These are phyloP conservation scores for Paragyromitra xinjiangensis DNA, from an alignment of 495 filamentous ascomycete species.

Conservation along the genomic window DNA sequence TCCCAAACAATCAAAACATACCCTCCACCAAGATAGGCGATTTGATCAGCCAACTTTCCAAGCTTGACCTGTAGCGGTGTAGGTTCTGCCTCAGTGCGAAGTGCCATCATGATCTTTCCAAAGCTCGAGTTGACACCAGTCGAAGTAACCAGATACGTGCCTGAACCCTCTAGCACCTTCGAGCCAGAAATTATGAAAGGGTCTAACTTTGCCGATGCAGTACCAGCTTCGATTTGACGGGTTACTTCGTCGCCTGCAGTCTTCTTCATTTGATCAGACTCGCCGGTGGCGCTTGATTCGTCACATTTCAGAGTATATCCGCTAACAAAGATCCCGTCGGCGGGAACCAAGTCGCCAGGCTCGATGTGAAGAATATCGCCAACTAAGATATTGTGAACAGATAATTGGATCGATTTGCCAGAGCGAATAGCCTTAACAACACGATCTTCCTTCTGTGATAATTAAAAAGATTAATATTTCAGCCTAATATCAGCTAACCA, in stretches of 20 bases:
- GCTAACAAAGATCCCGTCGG: constrained; percentile 76
- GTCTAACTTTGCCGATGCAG: constrained; percentile 82
- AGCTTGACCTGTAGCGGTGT: constrained; percentile 95
- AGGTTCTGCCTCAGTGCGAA: constrained; percentile 87
- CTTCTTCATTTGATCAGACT: constrained; percentile 83
- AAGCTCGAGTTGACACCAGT: constrained; percentile 87
- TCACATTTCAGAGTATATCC: constrained; percentile 82
- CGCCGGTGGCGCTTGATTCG: constrained; percentile 84
- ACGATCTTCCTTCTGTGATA: constrained; percentile 74
- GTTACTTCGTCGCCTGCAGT: constrained; percentile 78
- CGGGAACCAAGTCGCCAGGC: constrained; percentile 78
- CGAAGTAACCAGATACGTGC: constrained; percentile 85
- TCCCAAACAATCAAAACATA: constrained; percentile 4
- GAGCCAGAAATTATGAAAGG: constrained; percentile 93
- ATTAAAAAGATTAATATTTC: constrained; percentile 35
- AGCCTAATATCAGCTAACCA: not conserved
- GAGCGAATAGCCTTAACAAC: constrained; percentile 79
- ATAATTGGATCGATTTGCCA: constrained; percentile 75
- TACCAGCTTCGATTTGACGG: constrained; percentile 76
- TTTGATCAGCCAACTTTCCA: constrained; percentile 88
- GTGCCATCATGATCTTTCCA: constrained; percentile 92
- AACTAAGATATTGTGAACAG: constrained; percentile 74
- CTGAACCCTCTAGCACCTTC: constrained; percentile 90
- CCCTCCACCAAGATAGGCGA: constrained; percentile 84
- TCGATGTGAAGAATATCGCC: constrained; percentile 78